Evolutionary conservation across 257 asterid genomes (phyloP).

Genomic region (Datura wrightii): DNA sequence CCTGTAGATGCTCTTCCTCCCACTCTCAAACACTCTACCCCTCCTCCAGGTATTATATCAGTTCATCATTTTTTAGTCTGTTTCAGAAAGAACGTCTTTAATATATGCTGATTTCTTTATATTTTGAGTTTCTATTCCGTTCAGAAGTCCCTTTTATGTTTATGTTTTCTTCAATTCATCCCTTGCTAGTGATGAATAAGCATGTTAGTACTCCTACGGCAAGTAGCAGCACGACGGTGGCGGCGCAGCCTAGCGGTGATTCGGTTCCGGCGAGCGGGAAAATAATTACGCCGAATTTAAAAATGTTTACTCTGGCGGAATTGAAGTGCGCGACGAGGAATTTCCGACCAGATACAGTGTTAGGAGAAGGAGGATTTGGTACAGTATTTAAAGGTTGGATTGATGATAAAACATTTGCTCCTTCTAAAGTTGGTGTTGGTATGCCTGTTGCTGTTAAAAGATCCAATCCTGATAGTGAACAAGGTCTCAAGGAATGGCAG

Average conservation of each 20-base stretch:
- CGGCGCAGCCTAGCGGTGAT: neutral
- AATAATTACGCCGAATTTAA: constrained; percentile 41
- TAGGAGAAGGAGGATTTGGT: constrained; percentile 60
- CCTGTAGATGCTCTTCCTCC: constrained; percentile 44
- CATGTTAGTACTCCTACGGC: neutral
- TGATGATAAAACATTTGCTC: constrained; percentile 59
- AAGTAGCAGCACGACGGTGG: neutral
- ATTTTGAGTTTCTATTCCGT: neutral
- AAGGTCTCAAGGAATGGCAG: constrained; percentile 97
- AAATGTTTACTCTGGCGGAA: constrained; percentile 39
- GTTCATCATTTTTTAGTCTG: neutral
- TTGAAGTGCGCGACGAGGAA: constrained; percentile 46
- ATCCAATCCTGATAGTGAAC: constrained; percentile 82
- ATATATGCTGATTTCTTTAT: neutral
- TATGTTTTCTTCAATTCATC: too few relatives aligned
- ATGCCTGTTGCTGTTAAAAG: constrained; percentile 90
- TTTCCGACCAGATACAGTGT: constrained; percentile 50
- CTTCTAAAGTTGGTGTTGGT: constrained; percentile 73
- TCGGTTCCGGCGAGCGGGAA: constrained; percentile 31
- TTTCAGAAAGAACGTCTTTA: neutral
- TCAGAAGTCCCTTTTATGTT: neutral
- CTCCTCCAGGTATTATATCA: neutral
- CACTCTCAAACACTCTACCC: constrained; percentile 14
- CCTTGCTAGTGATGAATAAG: neutral
- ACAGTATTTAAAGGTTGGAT: constrained; percentile 57